phyloP scores from a whole-genome alignment of 2,329 filamentous ascomycete species.

The Tolypocladium pustulatum region DNA sequence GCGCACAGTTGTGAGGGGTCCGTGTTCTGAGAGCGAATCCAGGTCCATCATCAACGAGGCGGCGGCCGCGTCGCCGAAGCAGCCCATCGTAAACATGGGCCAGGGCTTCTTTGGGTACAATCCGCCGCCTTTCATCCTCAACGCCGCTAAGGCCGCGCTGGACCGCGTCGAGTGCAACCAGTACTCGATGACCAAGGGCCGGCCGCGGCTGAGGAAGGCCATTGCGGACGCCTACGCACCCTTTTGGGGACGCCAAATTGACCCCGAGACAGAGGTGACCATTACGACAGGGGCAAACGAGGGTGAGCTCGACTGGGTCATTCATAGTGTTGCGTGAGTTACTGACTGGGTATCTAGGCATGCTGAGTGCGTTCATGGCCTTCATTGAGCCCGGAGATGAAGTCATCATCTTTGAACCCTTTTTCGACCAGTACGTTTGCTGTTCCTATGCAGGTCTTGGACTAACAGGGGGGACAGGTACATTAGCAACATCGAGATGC shows the following conservation, averaged over 20 bases:
- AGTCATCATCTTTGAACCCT: slow-evolving; percentile 96
- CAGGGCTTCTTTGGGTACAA: slow-evolving; percentile 84
- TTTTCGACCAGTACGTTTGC: slow-evolving; percentile 76
- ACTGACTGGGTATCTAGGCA: slow-evolving; percentile 32
- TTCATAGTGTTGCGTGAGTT: slow-evolving; percentile 19
- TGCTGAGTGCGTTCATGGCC: slow-evolving; percentile 96
- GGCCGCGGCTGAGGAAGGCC: slow-evolving; percentile 83
- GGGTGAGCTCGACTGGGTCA: slow-evolving; percentile 19
- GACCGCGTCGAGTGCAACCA: slow-evolving; percentile 95
- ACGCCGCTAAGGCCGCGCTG: slow-evolving; percentile 83
- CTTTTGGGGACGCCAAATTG: slow-evolving; percentile 68
- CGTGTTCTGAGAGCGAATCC: neutral
- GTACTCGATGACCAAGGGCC: slow-evolving; percentile 91
- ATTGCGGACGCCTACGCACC: slow-evolving; percentile 88
- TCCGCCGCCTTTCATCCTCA: slow-evolving; percentile 78
- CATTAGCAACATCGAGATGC: slow-evolving; percentile 98
- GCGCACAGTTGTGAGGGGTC: neutral
- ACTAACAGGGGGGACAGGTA: slow-evolving; percentile 26
- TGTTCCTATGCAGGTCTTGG: neutral
- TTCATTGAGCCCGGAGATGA: slow-evolving; percentile 93
- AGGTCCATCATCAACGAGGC: slow-evolving; percentile 60
- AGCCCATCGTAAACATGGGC: slow-evolving; percentile 56
- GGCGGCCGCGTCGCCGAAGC: slow-evolving; percentile 49
- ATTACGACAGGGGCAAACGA: slow-evolving; percentile 91
- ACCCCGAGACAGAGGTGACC: slow-evolving; percentile 87